A percentile compares a stretch with the other conserved stretches of the same genome.
These are phyloP conservation scores for Umbelopsis isabellina DNA, from an alignment of 192 early-diverging fungal species.

Conservation along the genomic window DNA sequence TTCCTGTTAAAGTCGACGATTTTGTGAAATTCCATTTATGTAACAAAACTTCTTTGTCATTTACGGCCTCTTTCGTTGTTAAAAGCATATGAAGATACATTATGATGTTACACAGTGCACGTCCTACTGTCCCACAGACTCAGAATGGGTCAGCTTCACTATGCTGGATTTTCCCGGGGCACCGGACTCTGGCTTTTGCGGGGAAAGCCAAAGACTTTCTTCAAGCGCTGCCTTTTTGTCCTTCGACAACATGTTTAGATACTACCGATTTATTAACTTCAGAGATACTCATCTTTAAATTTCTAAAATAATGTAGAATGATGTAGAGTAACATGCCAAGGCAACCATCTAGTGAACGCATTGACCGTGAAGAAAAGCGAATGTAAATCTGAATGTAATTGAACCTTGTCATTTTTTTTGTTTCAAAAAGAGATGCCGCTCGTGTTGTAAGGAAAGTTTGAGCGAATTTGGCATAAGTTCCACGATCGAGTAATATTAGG, in stretches of 20 bases:
- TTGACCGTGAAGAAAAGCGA: no score
- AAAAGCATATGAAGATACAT: neutral
- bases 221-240: no score
- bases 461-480: neutral
- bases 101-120: neutral
- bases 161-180: neutral
- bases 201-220: no score
- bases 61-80: neutral
- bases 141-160: neutral
- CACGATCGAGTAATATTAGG: neutral
- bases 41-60: neutral
- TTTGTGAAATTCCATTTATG: neutral
- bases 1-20: no score
- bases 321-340: no score
- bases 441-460: neutral
- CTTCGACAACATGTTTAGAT: no score
- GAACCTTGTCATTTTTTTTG: constrained; percentile 9
- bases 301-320: no score
- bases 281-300: no score
- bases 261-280: no score
- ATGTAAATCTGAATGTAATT: no score
- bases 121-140: constrained; percentile 16
- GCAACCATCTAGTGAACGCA: no score
- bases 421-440: constrained; percentile 1
- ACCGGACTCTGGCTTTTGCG: neutral